A percentile compares a stretch with the other conserved stretches of the same genome.
These are phyloP conservation scores for Powellomyces hirtus DNA, from an alignment of 192 early-diverging fungal genomes.

Conservation along the genomic window DNA sequence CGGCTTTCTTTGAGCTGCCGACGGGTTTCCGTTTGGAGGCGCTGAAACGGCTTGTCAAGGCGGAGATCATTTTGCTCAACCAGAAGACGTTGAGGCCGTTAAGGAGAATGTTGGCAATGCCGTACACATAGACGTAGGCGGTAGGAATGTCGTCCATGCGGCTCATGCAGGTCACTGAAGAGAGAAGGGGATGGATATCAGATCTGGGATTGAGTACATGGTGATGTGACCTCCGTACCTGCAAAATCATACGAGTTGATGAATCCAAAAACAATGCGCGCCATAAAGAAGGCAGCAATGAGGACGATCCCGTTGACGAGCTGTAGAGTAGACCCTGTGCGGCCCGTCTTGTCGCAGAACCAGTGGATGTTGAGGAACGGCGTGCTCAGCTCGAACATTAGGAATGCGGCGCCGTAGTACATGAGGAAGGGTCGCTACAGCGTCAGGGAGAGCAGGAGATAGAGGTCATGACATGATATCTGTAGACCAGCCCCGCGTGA, in stretches of 20 bases:
- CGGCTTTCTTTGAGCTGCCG: no score
- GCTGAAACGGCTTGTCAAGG: conserved; percentile 14
- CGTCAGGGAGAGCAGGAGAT: neutral
- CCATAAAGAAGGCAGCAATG: conserved; percentile 69
- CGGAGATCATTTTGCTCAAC: conserved; percentile 46
- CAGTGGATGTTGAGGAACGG: conserved; percentile 91
- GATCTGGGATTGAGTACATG: neutral
- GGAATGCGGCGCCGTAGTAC: conserved; percentile 83
- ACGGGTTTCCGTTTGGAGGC: no score
- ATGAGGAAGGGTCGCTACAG: conserved; percentile 74
- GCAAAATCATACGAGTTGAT: conserved; percentile 66
- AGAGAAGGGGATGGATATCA: conserved; percentile 20
- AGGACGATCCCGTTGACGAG: conserved; percentile 81
- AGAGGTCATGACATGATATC: neutral
- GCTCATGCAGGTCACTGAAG: conserved; percentile 10
- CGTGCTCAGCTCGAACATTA: conserved; percentile 90
- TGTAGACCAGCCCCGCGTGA: neutral
- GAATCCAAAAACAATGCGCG: conserved; percentile 79
- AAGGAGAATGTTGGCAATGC: conserved; percentile 54
- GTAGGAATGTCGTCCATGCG: conserved; percentile 28
- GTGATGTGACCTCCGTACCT: conserved; percentile 32
- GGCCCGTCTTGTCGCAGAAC: conserved; percentile 86
- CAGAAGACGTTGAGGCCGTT: conserved; percentile 65
- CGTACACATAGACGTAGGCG: conserved; percentile 46
- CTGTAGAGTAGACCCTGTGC: conserved; percentile 76